A percentile compares a stretch with the other conserved stretches of the same genome.
phyloP scores from a whole-genome alignment of 345 rosid genomes.

The Linum lewisii region DNA sequence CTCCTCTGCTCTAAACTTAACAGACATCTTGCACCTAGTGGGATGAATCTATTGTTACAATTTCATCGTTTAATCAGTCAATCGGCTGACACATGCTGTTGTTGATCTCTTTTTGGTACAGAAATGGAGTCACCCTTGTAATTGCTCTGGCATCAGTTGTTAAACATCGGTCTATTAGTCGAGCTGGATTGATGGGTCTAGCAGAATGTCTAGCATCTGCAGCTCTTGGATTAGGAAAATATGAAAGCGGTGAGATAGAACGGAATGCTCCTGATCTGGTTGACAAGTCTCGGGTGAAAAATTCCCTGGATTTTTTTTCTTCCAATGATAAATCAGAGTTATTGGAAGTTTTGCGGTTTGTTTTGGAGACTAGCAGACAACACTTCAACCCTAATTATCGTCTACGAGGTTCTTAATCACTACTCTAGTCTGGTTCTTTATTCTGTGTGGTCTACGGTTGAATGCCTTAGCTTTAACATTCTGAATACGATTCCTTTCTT shows the following conservation, averaged over 20 bases:
- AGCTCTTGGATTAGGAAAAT: constrained; percentile 33
- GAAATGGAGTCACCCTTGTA: constrained; percentile 50
- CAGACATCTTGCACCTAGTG: no score
- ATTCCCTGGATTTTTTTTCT: constrained; percentile 18
- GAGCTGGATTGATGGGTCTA: constrained; percentile 87
- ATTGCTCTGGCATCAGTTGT: constrained; percentile 55
- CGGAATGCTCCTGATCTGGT: constrained; percentile 17
- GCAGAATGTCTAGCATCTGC: constrained; percentile 70
- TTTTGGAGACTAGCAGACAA: constrained; percentile 83
- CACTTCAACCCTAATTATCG: constrained; percentile 93
- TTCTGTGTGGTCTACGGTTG: constrained; percentile 3
- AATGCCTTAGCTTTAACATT: constrained; percentile 7
- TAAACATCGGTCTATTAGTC: constrained; percentile 63
- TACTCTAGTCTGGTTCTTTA: constrained; percentile 15
- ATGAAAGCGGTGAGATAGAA: constrained; percentile 19
- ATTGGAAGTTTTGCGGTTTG: constrained; percentile 61
- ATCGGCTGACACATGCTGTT: constrained; percentile 8
- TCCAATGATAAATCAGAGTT: constrained; percentile 32
- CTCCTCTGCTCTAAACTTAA: no score
- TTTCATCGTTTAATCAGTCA: background rate
- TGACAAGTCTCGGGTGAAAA: constrained; percentile 21
- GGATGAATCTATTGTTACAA: background rate
- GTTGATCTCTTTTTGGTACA: constrained; percentile 24
- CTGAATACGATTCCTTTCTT: constrained; percentile 7
- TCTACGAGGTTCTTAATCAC: constrained; percentile 51